Evolutionary conservation across 257 asterid species (phyloP).

Genomic region (Misopates orontium): DNA sequence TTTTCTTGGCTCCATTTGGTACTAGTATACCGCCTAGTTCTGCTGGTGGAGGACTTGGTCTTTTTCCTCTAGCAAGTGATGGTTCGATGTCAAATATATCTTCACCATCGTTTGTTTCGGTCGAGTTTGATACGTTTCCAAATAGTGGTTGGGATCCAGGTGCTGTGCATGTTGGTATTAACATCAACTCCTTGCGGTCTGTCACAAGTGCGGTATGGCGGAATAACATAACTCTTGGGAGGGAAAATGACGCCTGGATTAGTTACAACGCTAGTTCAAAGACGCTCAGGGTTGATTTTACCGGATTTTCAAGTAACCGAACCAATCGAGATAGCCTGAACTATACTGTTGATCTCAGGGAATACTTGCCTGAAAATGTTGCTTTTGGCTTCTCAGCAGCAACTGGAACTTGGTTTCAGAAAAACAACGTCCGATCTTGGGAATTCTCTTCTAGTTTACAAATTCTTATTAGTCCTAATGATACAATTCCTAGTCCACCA

Average conservation of each 20-base stretch:
- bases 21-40: not conserved
- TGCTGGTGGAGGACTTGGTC: not conserved
- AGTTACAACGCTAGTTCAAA: constrained; percentile 25
- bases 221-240: constrained; percentile 4
- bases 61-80: not conserved
- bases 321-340: not conserved
- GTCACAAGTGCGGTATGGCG: constrained; percentile 18
- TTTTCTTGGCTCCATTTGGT: not conserved
- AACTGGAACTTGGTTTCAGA: not conserved
- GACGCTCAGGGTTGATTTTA: constrained; percentile 30
- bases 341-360: constrained; percentile 27
- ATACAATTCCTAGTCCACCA: no score
- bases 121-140: not conserved
- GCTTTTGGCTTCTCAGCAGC: not conserved
- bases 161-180: not conserved
- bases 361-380: not conserved
- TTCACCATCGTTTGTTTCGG: not conserved
- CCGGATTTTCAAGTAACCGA: not conserved
- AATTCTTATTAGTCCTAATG: no score
- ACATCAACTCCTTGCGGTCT: constrained; percentile 25
- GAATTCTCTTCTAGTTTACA: not conserved
- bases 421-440: not conserved
- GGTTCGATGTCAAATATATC: no score
- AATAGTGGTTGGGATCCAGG: not conserved
- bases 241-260: constrained; percentile 32